These are phyloP conservation scores for Plasmopara viticola DNA, from an alignment of 352 stramenopile species.

Conservation along the genomic window DNA sequence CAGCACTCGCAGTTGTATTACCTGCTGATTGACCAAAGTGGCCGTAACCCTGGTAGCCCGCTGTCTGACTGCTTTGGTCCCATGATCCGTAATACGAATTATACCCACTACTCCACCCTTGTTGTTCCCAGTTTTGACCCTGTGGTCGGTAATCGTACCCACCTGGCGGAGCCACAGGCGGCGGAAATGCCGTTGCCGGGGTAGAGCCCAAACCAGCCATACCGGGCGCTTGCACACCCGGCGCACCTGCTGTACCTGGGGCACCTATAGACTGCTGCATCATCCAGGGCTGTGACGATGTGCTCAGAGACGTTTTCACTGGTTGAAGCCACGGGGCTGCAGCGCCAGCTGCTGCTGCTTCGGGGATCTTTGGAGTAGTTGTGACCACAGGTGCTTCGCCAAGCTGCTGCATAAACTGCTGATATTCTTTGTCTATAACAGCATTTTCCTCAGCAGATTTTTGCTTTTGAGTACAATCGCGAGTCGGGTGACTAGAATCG, in stretches of 20 bases:
- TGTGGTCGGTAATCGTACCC: slow-evolving; percentile 34
- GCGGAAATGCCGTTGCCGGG: slow-evolving; percentile 45
- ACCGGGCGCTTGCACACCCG: slow-evolving; percentile 18
- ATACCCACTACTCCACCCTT: slow-evolving; percentile 37
- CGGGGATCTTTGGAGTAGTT: slow-evolving; percentile 35
- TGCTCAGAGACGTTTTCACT: slow-evolving; percentile 34
- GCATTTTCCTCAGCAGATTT: slow-evolving; percentile 67
- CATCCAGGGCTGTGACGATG: slow-evolving; percentile 57
- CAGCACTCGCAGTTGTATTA: slow-evolving; percentile 2
- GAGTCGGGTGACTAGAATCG: slow-evolving; percentile 95
- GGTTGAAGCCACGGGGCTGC: slow-evolving; percentile 69
- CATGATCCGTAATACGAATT: slow-evolving; percentile 50
- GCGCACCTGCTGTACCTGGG: slow-evolving; percentile 21
- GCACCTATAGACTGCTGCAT: slow-evolving; percentile 38
- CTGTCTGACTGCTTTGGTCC: slow-evolving; percentile 26
- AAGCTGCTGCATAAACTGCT: slow-evolving; percentile 83
- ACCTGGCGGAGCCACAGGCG: slow-evolving; percentile 29
- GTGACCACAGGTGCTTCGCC: slow-evolving; percentile 71
- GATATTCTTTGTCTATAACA: slow-evolving; percentile 80
- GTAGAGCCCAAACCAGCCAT: slow-evolving; percentile 28
- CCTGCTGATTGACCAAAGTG: slow-evolving; percentile 21
- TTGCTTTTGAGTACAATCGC: slow-evolving; percentile 93
- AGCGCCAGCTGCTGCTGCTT: slow-evolving; percentile 13
- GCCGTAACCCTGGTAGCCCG: slow-evolving; percentile 34
- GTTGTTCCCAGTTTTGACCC: slow-evolving; percentile 28